Conservation (phyloP, 345 rosid species). For the Capsella bursapastoris region DNA sequence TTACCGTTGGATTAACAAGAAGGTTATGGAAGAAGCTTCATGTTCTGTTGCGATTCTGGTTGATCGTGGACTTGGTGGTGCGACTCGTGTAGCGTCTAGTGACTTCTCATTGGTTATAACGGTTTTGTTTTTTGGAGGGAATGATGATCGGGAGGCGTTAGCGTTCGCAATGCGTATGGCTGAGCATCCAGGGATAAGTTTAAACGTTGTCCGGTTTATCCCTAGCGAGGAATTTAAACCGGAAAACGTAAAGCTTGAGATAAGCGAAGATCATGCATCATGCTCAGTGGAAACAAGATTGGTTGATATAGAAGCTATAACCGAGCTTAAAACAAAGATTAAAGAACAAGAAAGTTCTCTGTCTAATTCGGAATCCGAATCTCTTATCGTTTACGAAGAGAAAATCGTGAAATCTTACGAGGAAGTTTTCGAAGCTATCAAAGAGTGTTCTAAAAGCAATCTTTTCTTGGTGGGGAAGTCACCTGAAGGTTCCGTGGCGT, state of each 20-base stretch:
- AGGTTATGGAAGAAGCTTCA: conserved; percentile 66
- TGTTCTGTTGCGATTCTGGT: conserved; percentile 86
- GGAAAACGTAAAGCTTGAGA: conserved; percentile 48
- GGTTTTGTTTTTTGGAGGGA: conserved; percentile 77
- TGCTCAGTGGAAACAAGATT: conserved; percentile 34
- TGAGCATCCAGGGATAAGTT: conserved; percentile 77
- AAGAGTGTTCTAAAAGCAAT: conserved; percentile 46
- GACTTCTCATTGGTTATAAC: conserved; percentile 60
- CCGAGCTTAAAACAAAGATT: conserved; percentile 43
- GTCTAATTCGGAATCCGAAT: conserved; percentile 11
- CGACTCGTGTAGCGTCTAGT: conserved; percentile 69
- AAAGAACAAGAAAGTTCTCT: conserved; percentile 38
- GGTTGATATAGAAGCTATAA: conserved; percentile 46
- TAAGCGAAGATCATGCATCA: conserved; percentile 33
- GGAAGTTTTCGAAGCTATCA: conserved; percentile 46
- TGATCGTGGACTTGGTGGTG: conserved; percentile 90
- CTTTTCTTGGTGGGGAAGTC: conserved; percentile 63
- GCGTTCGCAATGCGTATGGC: conserved; percentile 79
- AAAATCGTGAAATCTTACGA: conserved; percentile 44
- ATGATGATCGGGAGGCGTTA: conserved; percentile 84
- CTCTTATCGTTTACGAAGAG: conserved; percentile 52
- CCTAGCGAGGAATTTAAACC: conserved; percentile 45
- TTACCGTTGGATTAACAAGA: conserved; percentile 58
- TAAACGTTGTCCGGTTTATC: conserved; percentile 56
- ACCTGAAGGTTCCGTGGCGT: conserved; percentile 52